Percentiles rank a stretch among this genome's conserved stretches.
Evolutionary conservation across 495 filamentous ascomycete species (phyloP).

Genomic region (Penicillium flavigenum): DNA sequence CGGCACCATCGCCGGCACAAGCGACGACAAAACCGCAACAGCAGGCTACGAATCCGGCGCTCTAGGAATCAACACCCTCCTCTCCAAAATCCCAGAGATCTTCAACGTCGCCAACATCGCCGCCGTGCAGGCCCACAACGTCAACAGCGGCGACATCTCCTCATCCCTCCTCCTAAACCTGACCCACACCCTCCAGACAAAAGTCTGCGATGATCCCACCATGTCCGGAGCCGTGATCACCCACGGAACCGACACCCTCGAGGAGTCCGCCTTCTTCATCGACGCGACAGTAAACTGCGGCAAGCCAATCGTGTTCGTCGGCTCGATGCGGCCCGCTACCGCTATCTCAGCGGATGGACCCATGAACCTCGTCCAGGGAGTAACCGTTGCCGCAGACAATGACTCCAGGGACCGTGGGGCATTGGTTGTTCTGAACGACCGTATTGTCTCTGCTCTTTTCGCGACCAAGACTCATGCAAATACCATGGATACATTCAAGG

Average conservation of each 20-base stretch:
- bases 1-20: slow-evolving; percentile 50
- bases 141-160: slow-evolving; percentile 40
- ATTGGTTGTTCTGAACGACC: slow-evolving; percentile 53
- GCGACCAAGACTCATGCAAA: slow-evolving; percentile 55
- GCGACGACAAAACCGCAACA: slow-evolving; percentile 43
- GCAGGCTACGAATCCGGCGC: slow-evolving; percentile 48
- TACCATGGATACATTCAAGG: slow-evolving; percentile 51
- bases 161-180: slow-evolving; percentile 44
- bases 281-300: slow-evolving; percentile 46
- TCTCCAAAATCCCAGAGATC: slow-evolving; percentile 44
- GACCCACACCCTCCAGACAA: slow-evolving; percentile 39
- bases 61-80: slow-evolving; percentile 39
- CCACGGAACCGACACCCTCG: slow-evolving; percentile 52
- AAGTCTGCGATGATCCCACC: slow-evolving; percentile 42
- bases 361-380: slow-evolving; percentile 51
- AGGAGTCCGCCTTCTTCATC: slow-evolving; percentile 53
- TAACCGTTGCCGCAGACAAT: slow-evolving; percentile 42
- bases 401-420: slow-evolving; percentile 38
- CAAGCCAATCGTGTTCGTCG: slow-evolving; percentile 51
- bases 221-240: slow-evolving; percentile 49
- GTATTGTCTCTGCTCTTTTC: slow-evolving; percentile 47
- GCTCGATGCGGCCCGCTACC: slow-evolving; percentile 51
- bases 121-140: slow-evolving; percentile 46
- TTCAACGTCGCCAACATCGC: slow-evolving; percentile 47
- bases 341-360: slow-evolving; percentile 52